Evolutionary conservation across 352 stramenopile species (phyloP).

Genomic region (Phytophthora boehmeriae): DNA sequence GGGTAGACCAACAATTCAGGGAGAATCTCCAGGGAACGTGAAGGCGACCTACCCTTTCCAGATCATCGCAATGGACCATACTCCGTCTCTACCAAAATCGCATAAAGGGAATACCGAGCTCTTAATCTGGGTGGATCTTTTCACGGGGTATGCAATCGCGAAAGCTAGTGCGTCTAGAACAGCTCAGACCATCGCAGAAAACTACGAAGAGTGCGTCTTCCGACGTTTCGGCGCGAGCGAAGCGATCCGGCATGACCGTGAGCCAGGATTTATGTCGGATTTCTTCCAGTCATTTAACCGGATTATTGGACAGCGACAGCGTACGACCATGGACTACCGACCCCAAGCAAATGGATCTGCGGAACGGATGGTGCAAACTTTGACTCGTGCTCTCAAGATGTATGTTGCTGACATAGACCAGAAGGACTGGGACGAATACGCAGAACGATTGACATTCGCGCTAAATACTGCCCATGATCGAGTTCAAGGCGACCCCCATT

Average conservation of each 20-base stretch:
- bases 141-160: slow-evolving; percentile 21
- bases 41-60: slow-evolving; percentile 19
- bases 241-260: slow-evolving; percentile 26
- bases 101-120: no score
- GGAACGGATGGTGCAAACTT: slow-evolving; percentile 29
- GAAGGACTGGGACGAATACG: slow-evolving; percentile 31
- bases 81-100: slow-evolving; percentile 37
- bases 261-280: slow-evolving; percentile 29
- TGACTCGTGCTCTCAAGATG: slow-evolving; percentile 18
- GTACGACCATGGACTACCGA: slow-evolving; percentile 21
- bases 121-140: slow-evolving; percentile 22
- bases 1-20: slow-evolving; percentile 3
- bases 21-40: slow-evolving; percentile 22
- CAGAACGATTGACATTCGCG: slow-evolving; percentile 24
- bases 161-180: slow-evolving; percentile 15
- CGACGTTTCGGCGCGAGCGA: slow-evolving; percentile 21
- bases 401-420: no score
- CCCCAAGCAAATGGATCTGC: slow-evolving; percentile 22
- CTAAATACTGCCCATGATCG: slow-evolving; percentile 17
- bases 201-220: slow-evolving; percentile 27
- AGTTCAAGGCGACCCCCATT: slow-evolving; percentile 1
- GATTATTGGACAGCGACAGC: slow-evolving; percentile 9
- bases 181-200: slow-evolving; percentile 21
- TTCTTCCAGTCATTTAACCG: slow-evolving; percentile 24
- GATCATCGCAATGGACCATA: no score